Percentiles rank a stretch among this genome's conserved stretches.
Evolutionary conservation across 2,329 filamentous ascomycete species (phyloP).

Genomic region (Pseudogymnoascus sp.): DNA sequence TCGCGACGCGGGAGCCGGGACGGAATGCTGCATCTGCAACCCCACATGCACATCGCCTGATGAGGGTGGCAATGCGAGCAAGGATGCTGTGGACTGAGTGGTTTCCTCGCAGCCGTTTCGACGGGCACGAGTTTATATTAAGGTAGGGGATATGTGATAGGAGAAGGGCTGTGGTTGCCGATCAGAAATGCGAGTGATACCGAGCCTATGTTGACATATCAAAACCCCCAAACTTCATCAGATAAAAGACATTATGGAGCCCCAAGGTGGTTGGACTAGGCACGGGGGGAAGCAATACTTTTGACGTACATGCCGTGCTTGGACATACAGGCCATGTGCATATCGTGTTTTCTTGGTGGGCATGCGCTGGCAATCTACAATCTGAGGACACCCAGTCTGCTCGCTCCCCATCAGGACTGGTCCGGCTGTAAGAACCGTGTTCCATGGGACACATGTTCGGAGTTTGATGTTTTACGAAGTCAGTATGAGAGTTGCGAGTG

Average conservation of each 20-base stretch:
- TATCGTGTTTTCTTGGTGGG: neutral
- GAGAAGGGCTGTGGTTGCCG: neutral
- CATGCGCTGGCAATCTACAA: slow-evolving; percentile 6
- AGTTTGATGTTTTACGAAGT: neutral
- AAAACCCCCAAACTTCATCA: neutral
- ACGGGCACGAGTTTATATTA: slow-evolving; percentile 5
- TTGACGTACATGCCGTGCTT: slow-evolving; percentile 3
- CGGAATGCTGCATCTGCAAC: slow-evolving; percentile 8
- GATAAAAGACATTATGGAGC: neutral
- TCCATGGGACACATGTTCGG: neutral
- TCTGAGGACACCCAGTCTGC: neutral
- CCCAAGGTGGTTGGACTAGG: neutral
- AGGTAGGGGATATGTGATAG: neutral
- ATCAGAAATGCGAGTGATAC: neutral
- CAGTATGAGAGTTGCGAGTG: neutral
- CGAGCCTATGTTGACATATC: neutral
- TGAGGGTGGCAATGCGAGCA: neutral
- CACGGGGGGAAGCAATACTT: neutral
- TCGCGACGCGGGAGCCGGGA: slow-evolving; percentile 3
- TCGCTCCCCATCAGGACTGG: neutral
- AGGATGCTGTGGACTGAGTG: neutral
- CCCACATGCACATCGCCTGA: slow-evolving; percentile 7
- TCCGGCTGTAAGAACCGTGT: neutral
- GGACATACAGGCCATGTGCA: slow-evolving; percentile 6
- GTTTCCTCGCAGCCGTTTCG: slow-evolving; percentile 2